These are phyloP conservation scores for Wickerhamiella hasegawae DNA, from an alignment of 805 yeast species.

Conservation along the genomic window DNA sequence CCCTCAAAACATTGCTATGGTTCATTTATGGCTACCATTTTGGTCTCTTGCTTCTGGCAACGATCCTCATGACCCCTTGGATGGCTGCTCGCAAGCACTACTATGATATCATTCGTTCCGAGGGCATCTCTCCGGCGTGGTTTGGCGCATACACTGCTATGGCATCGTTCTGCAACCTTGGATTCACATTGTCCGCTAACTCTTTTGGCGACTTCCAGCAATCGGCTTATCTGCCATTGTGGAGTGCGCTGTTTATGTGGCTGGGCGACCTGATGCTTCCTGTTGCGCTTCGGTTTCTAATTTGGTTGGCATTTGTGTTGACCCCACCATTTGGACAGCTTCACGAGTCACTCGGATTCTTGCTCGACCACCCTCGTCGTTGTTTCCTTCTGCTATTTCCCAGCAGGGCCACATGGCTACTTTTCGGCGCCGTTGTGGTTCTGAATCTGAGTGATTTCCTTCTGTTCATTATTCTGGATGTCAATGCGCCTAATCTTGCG, in stretches of 20 bases:
- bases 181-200: constrained; percentile 64
- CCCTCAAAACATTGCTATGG: constrained; percentile 53
- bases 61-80: constrained; percentile 35
- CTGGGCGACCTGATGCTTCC: constrained; percentile 96
- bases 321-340: constrained; percentile 35
- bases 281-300: constrained; percentile 55
- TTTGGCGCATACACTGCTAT: constrained; percentile 81
- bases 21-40: constrained; percentile 47
- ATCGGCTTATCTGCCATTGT: constrained; percentile 48
- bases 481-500: constrained; percentile 29
- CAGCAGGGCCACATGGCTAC: constrained; percentile 88
- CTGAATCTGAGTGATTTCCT: constrained; percentile 67
- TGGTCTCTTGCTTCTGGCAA: constrained; percentile 56
- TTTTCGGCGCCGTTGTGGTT: constrained; percentile 46
- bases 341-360: constrained; percentile 63
- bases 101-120: constrained; percentile 24
- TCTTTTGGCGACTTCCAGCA: constrained; percentile 56
- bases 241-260: constrained; percentile 54
- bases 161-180: constrained; percentile 74
- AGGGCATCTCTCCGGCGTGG: constrained; percentile 70
- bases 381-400: constrained; percentile 91
- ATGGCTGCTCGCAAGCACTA: constrained; percentile 16
- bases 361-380: constrained; percentile 91
- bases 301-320: constrained; percentile 61
- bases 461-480: constrained; percentile 64